Evolutionary conservation across 306 rosid species (phyloP), one percentile per base, ranked within the genome.

Genomic region (Arachis stenosperma): DNA sequence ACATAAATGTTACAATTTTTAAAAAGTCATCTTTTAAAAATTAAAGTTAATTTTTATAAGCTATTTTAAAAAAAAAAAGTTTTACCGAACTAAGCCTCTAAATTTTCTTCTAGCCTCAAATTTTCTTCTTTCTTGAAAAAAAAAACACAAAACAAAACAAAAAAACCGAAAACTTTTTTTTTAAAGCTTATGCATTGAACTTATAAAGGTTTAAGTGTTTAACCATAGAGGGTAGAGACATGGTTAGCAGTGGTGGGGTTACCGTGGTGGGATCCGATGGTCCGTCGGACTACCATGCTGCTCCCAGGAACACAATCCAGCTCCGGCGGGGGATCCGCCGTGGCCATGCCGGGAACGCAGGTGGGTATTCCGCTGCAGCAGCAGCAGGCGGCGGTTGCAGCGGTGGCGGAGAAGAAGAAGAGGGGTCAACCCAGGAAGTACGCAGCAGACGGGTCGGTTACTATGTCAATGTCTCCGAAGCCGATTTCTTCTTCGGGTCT

Each of bases 181-280:
- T 22, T 74, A 79, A 56, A 77, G 56, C n/a, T 51, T 51, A 51
- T 51, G 56, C n/a, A 51, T 51, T 51, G 56, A 51, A 15, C n/a
- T 51, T 51, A n/a, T 51, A 51, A 51, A 22, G 56, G 56, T n/a
- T 51, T 51, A 22, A 51, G n/a, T n/a, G n/a, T n/a, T n/a, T n/a
- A n/a, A 51, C 56, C 33, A 94, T 94, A 97, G 99, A 94, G 80
- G 86, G 87, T 37, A 91, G 96, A 60, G 96, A 90, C 67, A 89
- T 85, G 42, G 87, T 86, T 51, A 51, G 12, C 65, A 84, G 82
- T 58, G 86, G 97, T 78, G 96, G 95, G 76, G 98, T 94, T 71
- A 90, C 96, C 82, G 97, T 94, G 83, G 97, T 94, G 61, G 97
- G 91, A 88, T 94, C 96, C 61, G 97, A 94, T 81, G 93, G 95